Evolutionary conservation across 2,329 filamentous ascomycete species (phyloP).

Genomic region (Ophioceras dolichostomum): DNA sequence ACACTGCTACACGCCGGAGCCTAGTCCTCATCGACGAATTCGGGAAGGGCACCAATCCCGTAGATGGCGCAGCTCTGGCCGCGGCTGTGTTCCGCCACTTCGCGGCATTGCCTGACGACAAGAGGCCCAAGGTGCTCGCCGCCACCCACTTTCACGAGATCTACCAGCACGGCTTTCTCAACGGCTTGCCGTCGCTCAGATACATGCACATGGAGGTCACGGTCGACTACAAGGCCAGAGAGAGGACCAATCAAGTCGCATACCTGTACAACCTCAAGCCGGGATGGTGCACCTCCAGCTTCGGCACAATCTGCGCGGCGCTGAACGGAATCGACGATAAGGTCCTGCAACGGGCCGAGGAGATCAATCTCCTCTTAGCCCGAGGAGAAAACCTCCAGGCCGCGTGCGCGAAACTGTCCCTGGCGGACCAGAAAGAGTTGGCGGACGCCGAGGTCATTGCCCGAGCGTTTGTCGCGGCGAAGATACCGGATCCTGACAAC

Average conservation of each 20-base stretch:
- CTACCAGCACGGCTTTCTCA: conserved; percentile 51
- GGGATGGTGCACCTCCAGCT: conserved; percentile 68
- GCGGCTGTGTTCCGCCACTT: conserved; percentile 47
- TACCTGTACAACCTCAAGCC: conserved; percentile 60
- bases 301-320: conserved; percentile 74
- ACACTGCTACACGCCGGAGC: conserved; percentile 61
- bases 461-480: conserved; percentile 36
- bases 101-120: conserved; percentile 23
- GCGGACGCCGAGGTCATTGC: conserved; percentile 51
- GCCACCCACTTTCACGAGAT: conserved; percentile 61
- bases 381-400: conserved; percentile 66
- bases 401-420: conserved; percentile 56
- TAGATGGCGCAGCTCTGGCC: conserved; percentile 47
- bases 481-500: conserved; percentile 1
- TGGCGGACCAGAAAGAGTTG: conserved; percentile 52
- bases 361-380: conserved; percentile 54
- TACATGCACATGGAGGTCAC: conserved; percentile 64
- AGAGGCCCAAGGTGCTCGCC: conserved; percentile 43
- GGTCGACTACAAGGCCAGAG: conserved; percentile 37
- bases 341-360: conserved; percentile 65
- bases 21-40: conserved; percentile 92
- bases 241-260: conserved; percentile 49
- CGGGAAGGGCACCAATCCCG: conserved; percentile 48
- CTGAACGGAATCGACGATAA: conserved; percentile 69
- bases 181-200: conserved; percentile 31